These are phyloP conservation scores for Collybia mongolica DNA, from an alignment of 768 basidiomycete species.

Conservation along the genomic window DNA sequence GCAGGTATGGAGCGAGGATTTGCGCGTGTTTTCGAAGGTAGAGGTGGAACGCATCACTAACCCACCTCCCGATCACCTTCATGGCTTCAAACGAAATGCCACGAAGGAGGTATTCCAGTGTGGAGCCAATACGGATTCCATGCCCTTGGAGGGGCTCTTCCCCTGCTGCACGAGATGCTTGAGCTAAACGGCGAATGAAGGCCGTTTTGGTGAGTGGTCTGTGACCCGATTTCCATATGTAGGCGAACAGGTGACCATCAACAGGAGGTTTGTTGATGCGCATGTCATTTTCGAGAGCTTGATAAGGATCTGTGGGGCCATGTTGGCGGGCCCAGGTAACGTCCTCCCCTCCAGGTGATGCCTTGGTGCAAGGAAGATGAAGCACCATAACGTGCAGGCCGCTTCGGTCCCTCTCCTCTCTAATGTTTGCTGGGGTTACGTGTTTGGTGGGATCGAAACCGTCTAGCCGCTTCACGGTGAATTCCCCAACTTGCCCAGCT, in stretches of 20 bases:
- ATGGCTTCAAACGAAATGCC: constrained; percentile 14
- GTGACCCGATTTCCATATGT: background rate
- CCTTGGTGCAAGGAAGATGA: constrained; percentile 14
- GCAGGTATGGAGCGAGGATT: constrained; percentile 13
- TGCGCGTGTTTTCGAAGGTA: constrained; percentile 11
- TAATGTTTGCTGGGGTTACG: constrained; percentile 7
- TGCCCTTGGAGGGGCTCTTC: constrained; percentile 19
- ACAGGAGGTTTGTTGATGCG: constrained; percentile 8
- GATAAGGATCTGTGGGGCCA: constrained; percentile 10
- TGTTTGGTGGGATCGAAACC: background rate
- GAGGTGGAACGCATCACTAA: constrained; percentile 7
- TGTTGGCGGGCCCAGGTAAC: constrained; percentile 13
- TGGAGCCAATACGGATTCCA: constrained; percentile 23
- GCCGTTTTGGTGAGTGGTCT: constrained; percentile 19
- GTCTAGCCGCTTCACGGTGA: constrained; percentile 11
- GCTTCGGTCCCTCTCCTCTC: background rate
- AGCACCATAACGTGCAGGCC: constrained; percentile 7
- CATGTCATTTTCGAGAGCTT: constrained; percentile 7
- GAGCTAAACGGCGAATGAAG: constrained; percentile 15
- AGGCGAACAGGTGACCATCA: constrained; percentile 9
- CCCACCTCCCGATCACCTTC: constrained; percentile 13
- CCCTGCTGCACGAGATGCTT: constrained; percentile 4
- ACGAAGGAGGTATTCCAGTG: constrained; percentile 19
- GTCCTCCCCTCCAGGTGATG: constrained; percentile 11
- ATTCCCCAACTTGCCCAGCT: constrained; percentile 14